Conservation (phyloP, 371 early-diverging fungal species). For the Mortierella sp. region DNA sequence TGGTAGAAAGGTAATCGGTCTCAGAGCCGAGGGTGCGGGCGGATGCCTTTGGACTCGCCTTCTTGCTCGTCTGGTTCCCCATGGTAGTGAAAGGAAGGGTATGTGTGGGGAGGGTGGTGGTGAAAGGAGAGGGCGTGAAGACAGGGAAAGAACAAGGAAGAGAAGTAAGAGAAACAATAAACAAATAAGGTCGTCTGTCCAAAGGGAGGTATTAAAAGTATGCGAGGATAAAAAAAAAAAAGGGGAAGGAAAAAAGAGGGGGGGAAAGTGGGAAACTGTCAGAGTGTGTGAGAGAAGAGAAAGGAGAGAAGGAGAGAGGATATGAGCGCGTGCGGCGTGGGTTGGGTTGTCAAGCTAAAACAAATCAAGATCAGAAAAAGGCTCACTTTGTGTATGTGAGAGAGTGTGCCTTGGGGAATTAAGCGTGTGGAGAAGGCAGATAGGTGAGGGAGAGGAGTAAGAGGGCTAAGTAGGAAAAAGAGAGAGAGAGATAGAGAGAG, state of each 20-base stretch:
- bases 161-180: not conserved
- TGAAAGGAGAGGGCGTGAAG: not conserved
- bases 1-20: conserved; percentile 12
- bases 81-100: conserved; percentile 2
- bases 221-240: conserved; percentile 18
- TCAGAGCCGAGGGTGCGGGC: conserved; percentile 14
- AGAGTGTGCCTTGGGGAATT: not conserved
- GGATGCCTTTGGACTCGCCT: conserved; percentile 27
- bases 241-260: conserved; percentile 33
- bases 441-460: not conserved
- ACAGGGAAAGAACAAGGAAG: not conserved
- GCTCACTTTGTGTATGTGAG: not conserved
- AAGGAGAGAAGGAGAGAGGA: not conserved
- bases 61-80: conserved; percentile 46
- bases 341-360: not conserved
- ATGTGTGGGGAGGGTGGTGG: not conserved
- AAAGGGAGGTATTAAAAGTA: conserved; percentile 29
- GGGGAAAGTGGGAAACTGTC: not conserved
- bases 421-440: conserved; percentile 13
- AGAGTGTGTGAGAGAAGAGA: conserved; percentile 16
- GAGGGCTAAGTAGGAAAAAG: too few species aligned
- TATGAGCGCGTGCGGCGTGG: not conserved
- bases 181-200: conserved; percentile 1
- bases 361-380: not conserved
- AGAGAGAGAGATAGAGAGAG: not conserved